Percentiles rank a stretch among this genome's conserved stretches.
These are phyloP conservation scores for Solanum okadae DNA, from an alignment of 257 asterid species.

Conservation along the genomic window DNA sequence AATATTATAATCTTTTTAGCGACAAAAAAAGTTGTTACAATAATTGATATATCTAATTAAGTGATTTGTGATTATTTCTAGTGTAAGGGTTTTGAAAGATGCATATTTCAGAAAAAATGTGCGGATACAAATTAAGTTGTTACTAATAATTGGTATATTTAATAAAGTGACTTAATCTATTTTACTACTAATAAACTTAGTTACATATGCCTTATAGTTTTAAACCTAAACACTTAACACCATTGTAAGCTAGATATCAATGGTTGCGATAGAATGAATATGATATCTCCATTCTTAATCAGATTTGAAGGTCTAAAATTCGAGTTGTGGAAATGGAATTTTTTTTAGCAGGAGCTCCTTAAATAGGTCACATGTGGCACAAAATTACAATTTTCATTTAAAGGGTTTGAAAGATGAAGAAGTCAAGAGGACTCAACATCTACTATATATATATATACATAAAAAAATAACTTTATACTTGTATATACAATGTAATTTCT, in stretches of 20 bases:
- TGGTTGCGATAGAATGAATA: background rate
- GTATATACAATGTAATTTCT: background rate
- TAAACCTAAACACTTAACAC: background rate
- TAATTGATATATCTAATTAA: no score
- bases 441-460: no score
- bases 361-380: background rate
- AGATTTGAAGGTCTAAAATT: background rate
- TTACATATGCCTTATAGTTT: background rate
- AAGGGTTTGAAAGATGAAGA: background rate
- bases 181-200: no score
- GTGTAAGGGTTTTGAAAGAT: no score
- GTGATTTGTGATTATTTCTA: background rate
- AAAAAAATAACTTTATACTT: background rate
- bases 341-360: background rate
- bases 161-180: no score
- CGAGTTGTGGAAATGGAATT: background rate
- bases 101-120: no score
- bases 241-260: no score
- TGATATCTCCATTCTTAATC: background rate
- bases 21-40: no score
- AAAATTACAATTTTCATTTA: background rate
- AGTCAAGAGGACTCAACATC: background rate
- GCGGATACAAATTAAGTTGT: no score
- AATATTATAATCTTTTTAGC: no score
- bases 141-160: no score